Evolutionary conservation across 108 stramenopile genomes (phyloP), one percentile per base, ranked within the genome.

Genomic region (Ochromonas danica): DNA sequence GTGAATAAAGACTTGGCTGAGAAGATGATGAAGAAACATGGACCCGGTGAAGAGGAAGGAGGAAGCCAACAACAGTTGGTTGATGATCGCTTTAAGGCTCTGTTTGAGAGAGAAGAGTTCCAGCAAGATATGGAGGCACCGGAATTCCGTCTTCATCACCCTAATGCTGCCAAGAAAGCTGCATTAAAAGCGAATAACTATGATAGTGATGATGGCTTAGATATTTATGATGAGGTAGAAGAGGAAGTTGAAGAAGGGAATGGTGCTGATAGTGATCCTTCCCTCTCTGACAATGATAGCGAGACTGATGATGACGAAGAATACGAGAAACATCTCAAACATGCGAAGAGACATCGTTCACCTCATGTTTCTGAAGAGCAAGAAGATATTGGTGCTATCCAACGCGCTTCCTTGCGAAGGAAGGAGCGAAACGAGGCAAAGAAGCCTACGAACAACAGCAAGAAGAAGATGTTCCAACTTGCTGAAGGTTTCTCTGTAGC

Each of bases 101-200:
- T 99, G 67, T 99, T 99, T 82, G 89, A 88, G 61, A 91, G 94
- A 81, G 89, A 90, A 30, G 95, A 95, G 85, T 99, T 92, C 87
- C 84, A 95, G 84, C 94, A 97, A 81, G 95, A 99, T 84, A 91
- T 94, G 82, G 91, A 93, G 39, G 91, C 92, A 67, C 91, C 92
- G 42, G 90, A 96, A 81, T 99, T 94, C 86, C 93, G 92, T 81
- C 87, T 94, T 79, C 90, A 93, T 0, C 94, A 97, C 87, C 96
- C 98, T 27, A 80, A 84, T 60, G 80, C 86, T 51, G 89, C 87
- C 65, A 89, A 93, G 79, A 92, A 94, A 72, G 86, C 91, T 88
- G 89, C 89, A 25, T 89, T 88, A 22, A 88, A 87, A 1, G 65
- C 83, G 31, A 83, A 84, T 60, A 80, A 87, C 43, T 80, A 86